Evolutionary conservation across 2,329 filamentous ascomycete genomes (phyloP).

Genomic region (Pseudogymnoascus sp.): DNA sequence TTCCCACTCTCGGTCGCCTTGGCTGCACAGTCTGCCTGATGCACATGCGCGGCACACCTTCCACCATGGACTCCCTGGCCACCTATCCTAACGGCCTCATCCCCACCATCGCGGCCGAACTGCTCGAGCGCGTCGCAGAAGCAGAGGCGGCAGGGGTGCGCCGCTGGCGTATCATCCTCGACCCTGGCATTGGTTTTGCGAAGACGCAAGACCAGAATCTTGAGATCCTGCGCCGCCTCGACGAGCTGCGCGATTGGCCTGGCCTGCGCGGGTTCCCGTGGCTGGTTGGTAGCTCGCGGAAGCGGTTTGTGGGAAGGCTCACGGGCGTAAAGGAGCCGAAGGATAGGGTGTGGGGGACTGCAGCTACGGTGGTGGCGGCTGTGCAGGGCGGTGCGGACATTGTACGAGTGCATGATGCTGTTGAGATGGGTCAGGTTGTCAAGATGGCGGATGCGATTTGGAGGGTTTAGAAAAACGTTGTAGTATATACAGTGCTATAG

Average conservation of each 20-base stretch:
- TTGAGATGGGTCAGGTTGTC: conserved; percentile 75
- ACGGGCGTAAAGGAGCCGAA: conserved; percentile 66
- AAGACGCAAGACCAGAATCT: conserved; percentile 78
- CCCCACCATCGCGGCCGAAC: conserved; percentile 46
- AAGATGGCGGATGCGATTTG: conserved; percentile 93
- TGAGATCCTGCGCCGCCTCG: conserved; percentile 62
- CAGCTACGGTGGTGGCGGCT: conserved; percentile 77
- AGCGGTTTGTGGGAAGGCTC: conserved; percentile 77
- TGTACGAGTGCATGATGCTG: conserved; percentile 83
- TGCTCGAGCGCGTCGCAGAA: conserved; percentile 55
- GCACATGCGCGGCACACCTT: conserved; percentile 65
- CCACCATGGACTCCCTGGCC: conserved; percentile 55
- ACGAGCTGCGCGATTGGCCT: conserved; percentile 55
- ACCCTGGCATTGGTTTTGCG: conserved; percentile 90
- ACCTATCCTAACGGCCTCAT: conserved; percentile 52
- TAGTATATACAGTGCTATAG: conserved; percentile 1
- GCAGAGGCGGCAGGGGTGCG: conserved; percentile 76
- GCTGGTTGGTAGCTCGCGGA: conserved; percentile 83
- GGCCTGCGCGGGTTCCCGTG: conserved; percentile 68
- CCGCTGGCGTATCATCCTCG: conserved; percentile 89
- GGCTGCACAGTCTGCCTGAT: conserved; percentile 70
- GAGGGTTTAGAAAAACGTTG: conserved; percentile 33
- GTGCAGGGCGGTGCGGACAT: conserved; percentile 85
- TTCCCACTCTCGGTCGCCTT: conserved; percentile 67
- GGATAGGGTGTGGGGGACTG: conserved; percentile 76